A percentile compares a stretch with the other conserved stretches of the same genome.
phyloP scores from a whole-genome alignment of 129 eudicot species.

The Flaveria robusta region DNA sequence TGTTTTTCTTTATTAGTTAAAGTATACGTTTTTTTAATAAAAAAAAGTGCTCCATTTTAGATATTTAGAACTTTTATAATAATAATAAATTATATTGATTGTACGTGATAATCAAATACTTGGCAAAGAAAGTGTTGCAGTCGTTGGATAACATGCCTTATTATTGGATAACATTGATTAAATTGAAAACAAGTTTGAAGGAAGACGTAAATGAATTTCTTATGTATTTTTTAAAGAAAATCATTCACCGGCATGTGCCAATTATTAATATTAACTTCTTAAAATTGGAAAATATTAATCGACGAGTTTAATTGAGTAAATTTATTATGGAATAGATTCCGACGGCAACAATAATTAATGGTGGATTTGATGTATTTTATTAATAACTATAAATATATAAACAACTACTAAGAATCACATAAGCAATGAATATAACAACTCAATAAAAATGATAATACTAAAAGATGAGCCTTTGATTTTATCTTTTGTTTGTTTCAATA shows the following conservation, averaged over 20 bases:
- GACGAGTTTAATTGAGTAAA: background rate
- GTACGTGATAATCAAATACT: background rate
- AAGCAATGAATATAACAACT: no score
- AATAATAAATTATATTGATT: no score
- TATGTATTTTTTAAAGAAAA: background rate
- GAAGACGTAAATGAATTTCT: background rate
- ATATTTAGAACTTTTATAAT: no score
- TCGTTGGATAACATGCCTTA: background rate
- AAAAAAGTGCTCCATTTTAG: no score
- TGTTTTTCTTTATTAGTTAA: no score
- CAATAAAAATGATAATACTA: no score
- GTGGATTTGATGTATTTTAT: no score
- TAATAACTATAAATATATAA: no score
- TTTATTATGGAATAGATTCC: background rate
- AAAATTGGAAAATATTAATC: background rate
- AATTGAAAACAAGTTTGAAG: background rate
- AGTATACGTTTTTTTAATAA: no score
- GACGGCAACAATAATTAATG: background rate
- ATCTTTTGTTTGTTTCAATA: no score
- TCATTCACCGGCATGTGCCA: constrained; percentile 22
- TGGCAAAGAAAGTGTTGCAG: constrained; percentile 8
- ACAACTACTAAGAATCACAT: no score
- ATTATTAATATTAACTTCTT: background rate
- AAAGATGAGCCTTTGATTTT: no score
- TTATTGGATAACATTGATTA: background rate